phyloP scores from a whole-genome alignment of 192 early-diverging fungal species.

The Lobosporangium transversale region DNA sequence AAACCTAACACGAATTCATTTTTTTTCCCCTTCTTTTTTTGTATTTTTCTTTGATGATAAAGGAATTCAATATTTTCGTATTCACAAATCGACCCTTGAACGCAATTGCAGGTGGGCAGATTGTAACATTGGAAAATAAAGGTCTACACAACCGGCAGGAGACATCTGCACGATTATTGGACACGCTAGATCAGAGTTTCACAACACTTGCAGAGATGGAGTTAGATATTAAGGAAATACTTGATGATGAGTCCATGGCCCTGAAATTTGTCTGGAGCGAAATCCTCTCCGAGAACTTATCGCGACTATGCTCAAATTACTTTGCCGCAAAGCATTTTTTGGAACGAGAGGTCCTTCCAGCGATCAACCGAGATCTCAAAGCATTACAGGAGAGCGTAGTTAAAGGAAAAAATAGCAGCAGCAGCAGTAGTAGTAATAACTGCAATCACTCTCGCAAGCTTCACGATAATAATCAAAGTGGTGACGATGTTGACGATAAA shows the following conservation, averaged over 20 bases:
- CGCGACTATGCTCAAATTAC: conserved; percentile 65
- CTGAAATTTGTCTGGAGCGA: conserved; percentile 72
- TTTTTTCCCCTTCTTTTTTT: background rate
- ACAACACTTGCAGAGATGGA: conserved; percentile 46
- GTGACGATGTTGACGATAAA: background rate
- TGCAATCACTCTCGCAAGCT: too few species aligned
- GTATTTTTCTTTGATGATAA: background rate
- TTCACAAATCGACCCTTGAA: conserved; percentile 79
- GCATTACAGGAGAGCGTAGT: conserved; percentile 44
- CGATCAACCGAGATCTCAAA: conserved; percentile 61
- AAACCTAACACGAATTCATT: too few species aligned
- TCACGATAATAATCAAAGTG: background rate
- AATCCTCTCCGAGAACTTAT: conserved; percentile 70
- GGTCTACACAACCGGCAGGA: conserved; percentile 36
- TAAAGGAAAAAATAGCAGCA: background rate
- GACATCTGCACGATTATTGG: conserved; percentile 17
- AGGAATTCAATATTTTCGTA: conserved; percentile 68
- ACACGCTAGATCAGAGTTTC: conserved; percentile 34
- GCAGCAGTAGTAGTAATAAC: background rate
- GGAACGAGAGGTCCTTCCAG: conserved; percentile 62
- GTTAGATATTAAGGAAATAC: conserved; percentile 50
- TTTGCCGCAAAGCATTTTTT: conserved; percentile 74
- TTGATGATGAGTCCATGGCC: conserved; percentile 62
- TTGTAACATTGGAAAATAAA: conserved; percentile 64
- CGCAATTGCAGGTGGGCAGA: conserved; percentile 66